Evolutionary conservation across 768 basidiomycete genomes (phyloP).

Genomic region (Auricularia sp.): DNA sequence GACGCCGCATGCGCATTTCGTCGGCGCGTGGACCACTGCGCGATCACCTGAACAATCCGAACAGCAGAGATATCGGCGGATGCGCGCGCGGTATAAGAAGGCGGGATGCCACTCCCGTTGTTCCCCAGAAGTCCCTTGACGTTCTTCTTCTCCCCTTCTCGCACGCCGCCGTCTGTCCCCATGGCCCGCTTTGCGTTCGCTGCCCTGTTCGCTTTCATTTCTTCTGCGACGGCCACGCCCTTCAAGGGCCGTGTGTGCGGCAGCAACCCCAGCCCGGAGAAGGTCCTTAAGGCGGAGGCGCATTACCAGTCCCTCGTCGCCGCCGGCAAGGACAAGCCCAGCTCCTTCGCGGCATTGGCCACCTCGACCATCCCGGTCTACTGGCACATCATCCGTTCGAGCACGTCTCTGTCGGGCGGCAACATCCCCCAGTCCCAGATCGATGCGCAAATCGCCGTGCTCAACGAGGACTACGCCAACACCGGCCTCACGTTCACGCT

Average conservation of each 20-base stretch:
- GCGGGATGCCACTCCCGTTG: too few relatives aligned
- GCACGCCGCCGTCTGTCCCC: background rate
- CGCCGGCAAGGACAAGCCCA: background rate
- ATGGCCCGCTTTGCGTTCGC: conserved; percentile 1
- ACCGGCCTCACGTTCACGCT: conserved; percentile 32
- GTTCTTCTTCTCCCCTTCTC: background rate
- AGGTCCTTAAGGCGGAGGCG: background rate
- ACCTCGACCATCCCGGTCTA: background rate
- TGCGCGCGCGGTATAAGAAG: too few relatives aligned
- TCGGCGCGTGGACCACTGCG: too few relatives aligned
- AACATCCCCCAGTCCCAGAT: conserved; percentile 11
- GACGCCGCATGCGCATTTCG: too few relatives aligned
- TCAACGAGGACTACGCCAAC: conserved; percentile 31
- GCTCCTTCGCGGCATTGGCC: background rate
- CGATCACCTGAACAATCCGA: too few relatives aligned
- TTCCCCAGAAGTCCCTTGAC: background rate
- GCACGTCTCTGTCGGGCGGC: background rate
- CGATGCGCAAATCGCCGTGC: conserved; percentile 28
- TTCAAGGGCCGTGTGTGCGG: background rate
- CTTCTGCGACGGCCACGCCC: background rate
- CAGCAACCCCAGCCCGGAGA: background rate
- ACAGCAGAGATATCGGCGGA: too few relatives aligned
- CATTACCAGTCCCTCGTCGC: background rate
- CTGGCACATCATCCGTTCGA: background rate
- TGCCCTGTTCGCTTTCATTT: background rate